Base-by-base conservation (phyloP, 306 rosid genomes). In the Prunus armeniaca region DNA sequence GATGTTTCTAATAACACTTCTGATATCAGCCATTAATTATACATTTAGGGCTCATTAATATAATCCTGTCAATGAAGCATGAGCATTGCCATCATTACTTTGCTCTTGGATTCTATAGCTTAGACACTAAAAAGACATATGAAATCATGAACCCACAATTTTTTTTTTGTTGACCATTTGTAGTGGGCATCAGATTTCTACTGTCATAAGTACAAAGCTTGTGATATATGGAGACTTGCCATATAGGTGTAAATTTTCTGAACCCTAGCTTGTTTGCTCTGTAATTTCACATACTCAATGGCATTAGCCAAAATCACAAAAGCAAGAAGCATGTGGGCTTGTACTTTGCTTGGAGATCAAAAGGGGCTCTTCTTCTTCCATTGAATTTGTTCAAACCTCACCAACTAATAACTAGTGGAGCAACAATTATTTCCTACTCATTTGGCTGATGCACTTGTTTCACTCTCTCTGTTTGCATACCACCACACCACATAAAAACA, bases 261-360 rank as follows among this genome's bases (percentile, higher is more conserved):
- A 80, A 65, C 69, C 75, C 51, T 20, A 34, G 27, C 46, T 71
- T 72, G 72, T 22, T 71, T 43, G 82, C 66, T 83, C 28, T 80
- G 62, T 25, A 30, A 81, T 49, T 84, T 80, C 80, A 56, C 38
- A 62, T 80, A 62, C 78, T 69, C 41, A 13, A 66, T 24, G 69
- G 74, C 83, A 80, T 82, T 82, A 57, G 79, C 75, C 83, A 79
- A 85, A 49, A 49, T 66, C 73, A 62, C 54, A 64, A 18, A 55
- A 14, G 72, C 87, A 84, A 79, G 82, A 55, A 8, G 75, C 89
- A 84, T 82, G 83, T 82, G 87, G 65, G 58, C 83, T 6, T 49
- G 82, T 78, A 76, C 78, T 64, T 47, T 55, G 50, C 30, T 34
- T 72, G 76, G 52, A 58, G 28, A 30, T 63, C 19, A 38, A 69